Evolutionary conservation across 148 eudicot genomes (phyloP).

Genomic region (Silene latifolia): DNA sequence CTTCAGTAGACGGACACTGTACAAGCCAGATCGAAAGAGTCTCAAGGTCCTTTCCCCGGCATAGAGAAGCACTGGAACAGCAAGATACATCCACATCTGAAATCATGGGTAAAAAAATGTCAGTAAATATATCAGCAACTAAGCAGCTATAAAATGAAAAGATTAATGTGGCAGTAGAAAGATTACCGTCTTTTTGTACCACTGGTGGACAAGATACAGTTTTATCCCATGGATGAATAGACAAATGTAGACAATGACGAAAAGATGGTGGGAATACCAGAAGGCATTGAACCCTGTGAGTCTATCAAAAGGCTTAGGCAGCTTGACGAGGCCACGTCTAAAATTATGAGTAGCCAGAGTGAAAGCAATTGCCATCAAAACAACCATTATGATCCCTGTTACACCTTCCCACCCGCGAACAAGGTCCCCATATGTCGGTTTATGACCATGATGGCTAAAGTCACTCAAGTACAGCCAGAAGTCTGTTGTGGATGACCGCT

Average conservation of each 20-base stretch:
- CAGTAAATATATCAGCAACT: constrained; percentile 11
- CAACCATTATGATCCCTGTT: constrained; percentile 70
- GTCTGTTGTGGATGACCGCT: constrained; percentile 37
- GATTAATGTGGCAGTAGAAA: not conserved
- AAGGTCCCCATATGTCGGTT: constrained; percentile 53
- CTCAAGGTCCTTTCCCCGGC: constrained; percentile 93
- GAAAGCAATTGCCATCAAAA: constrained; percentile 65
- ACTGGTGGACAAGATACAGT: constrained; percentile 66
- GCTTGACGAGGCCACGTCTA: constrained; percentile 56
- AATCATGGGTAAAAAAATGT: constrained; percentile 2
- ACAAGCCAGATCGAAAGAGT: constrained; percentile 76
- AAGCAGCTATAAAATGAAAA: not conserved
- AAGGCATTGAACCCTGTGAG: constrained; percentile 85
- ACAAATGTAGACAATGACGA: constrained; percentile 62
- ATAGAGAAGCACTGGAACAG: constrained; percentile 83
- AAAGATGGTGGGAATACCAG: constrained; percentile 84
- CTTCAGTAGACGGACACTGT: constrained; percentile 69
- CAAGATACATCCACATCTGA: constrained; percentile 97
- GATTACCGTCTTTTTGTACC: constrained; percentile 72
- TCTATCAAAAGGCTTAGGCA: constrained; percentile 72
- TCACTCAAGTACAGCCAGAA: constrained; percentile 40
- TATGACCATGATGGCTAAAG: constrained; percentile 37
- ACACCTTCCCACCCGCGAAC: constrained; percentile 63
- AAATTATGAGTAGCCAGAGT: constrained; percentile 70
- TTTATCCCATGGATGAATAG: constrained; percentile 60